A percentile compares a stretch with the other conserved stretches of the same genome.
phyloP scores from a whole-genome alignment of 768 basidiomycete species.

The Gloeostereum incarnatum region DNA sequence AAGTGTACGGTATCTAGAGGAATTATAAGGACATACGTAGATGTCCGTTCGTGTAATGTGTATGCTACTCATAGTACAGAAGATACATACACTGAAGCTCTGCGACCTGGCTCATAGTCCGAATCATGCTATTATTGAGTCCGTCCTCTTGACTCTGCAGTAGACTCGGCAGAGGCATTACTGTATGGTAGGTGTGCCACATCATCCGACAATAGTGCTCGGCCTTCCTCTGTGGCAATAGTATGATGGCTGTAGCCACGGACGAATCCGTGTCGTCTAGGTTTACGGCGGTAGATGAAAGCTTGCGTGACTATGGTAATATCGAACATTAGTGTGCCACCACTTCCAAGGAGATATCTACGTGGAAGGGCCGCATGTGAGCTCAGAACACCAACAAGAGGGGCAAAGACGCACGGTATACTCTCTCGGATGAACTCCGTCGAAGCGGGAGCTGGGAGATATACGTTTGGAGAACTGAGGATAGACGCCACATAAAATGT shows the following conservation, averaged over 20 bases:
- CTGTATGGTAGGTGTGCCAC: slow-evolving; percentile 5
- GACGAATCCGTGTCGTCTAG: slow-evolving; percentile 26
- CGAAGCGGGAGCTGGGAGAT: slow-evolving; percentile 48
- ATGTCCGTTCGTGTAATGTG: too few relatives aligned
- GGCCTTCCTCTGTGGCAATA: too few relatives aligned
- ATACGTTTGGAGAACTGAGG: slow-evolving; percentile 61
- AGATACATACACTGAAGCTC: too few relatives aligned
- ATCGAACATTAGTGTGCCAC: slow-evolving; percentile 90
- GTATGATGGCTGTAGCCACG: too few relatives aligned
- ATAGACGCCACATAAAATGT: slow-evolving; percentile 88
- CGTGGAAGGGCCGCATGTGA: not conserved
- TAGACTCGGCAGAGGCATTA: slow-evolving; percentile 15
- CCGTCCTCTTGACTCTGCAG: too few relatives aligned
- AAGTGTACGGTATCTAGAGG: slow-evolving; percentile 45
- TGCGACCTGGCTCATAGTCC: too few relatives aligned
- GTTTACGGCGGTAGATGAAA: slow-evolving; percentile 58
- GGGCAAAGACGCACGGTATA: slow-evolving; percentile 57
- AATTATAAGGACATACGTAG: too few relatives aligned
- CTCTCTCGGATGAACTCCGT: slow-evolving; percentile 68
- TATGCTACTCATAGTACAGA: too few relatives aligned
- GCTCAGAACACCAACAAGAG: not conserved
- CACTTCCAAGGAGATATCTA: slow-evolving; percentile 87
- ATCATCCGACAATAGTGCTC: too few relatives aligned
- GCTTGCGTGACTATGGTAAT: slow-evolving; percentile 85
- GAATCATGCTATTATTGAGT: too few relatives aligned